A percentile compares a stretch with the other conserved stretches of the same genome.
phyloP scores from a whole-genome alignment of 2,329 filamentous ascomycete species.

The Fusarium metavorans region DNA sequence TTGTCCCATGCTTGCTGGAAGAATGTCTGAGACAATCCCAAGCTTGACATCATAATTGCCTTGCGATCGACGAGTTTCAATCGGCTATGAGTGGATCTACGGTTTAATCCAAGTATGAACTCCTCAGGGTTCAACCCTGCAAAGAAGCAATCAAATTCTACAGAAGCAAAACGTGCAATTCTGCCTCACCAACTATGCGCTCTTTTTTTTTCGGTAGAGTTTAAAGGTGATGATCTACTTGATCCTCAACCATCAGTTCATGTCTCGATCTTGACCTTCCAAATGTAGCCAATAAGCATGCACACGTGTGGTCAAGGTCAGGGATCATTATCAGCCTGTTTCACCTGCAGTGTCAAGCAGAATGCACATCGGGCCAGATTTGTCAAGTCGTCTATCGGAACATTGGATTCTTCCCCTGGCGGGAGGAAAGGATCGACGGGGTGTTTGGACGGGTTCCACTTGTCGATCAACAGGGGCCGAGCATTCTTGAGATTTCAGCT shows the following conservation, averaged over 20 bases:
- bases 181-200: neutral
- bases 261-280: neutral
- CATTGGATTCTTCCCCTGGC: neutral
- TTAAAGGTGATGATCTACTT: neutral
- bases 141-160: neutral
- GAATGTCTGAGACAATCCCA: neutral
- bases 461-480: neutral
- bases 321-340: constrained; percentile 14
- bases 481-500: constrained; percentile 19
- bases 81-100: constrained; percentile 4
- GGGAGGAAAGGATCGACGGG: neutral
- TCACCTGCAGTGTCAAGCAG: neutral
- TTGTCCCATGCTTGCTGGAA: neutral
- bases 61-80: neutral
- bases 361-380: neutral
- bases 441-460: neutral
- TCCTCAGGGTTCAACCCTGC: neutral
- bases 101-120: neutral
- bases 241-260: neutral
- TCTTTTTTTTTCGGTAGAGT: neutral
- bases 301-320: neutral
- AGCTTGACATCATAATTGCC: constrained; percentile 7
- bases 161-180: neutral
- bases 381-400: neutral
- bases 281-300: neutral